Base-by-base conservation (phyloP, 768 basidiomycete genomes). In the Pleurotus platypus region DNA sequence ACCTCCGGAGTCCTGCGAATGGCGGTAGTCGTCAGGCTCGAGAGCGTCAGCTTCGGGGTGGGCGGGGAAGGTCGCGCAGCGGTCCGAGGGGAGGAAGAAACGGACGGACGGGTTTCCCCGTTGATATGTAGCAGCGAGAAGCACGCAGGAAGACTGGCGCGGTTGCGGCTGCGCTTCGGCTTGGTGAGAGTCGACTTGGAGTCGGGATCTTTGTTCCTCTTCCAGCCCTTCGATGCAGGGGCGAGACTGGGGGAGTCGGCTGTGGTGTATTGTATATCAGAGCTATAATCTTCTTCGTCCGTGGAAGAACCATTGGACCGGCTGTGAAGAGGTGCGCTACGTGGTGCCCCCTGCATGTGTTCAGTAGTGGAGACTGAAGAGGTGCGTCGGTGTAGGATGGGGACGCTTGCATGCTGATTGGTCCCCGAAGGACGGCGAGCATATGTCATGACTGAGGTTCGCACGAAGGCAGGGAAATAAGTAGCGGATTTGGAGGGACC, bases 101-200 rank as follows among this genome's bases (percentile, higher is more conserved):
- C 75, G 53, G 82, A 75, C 46, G 73, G 57, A 63, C 69, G 68
- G 49, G 68, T 61, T 49, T 70, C 58, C 49, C 76, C 77, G 61
- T 70, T 72, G 62, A 84, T 73, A 66, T 84, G 81, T 39, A 91
- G 78, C 57, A 89, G 76, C 47, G 87, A 89, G 68, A 91, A 91
- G 70, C 84, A 89, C 16, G 86, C 81, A 18, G 89, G 89, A 26
- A 91, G 79, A 67, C 84, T 87, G 46, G 84, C 83, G 67, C 89
- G 86, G 68, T 84, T 87, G 63, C 82, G 84, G 63, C 70, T 75
- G 58, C 75, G 78, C 71, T 75, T 82, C 56, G 75, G 54, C 67
- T 73, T 78, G 30, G 62, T 66, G 47, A 63, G 50, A 60, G 66
- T 69, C 39, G 63, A 56, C 59, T 62, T 64, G 11, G 30, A 35